Evolutionary conservation across 1,284 basidiomycete genomes (phyloP), one percentile per base, ranked within the genome.

Genomic region (Vanrija pseudolonga): DNA sequence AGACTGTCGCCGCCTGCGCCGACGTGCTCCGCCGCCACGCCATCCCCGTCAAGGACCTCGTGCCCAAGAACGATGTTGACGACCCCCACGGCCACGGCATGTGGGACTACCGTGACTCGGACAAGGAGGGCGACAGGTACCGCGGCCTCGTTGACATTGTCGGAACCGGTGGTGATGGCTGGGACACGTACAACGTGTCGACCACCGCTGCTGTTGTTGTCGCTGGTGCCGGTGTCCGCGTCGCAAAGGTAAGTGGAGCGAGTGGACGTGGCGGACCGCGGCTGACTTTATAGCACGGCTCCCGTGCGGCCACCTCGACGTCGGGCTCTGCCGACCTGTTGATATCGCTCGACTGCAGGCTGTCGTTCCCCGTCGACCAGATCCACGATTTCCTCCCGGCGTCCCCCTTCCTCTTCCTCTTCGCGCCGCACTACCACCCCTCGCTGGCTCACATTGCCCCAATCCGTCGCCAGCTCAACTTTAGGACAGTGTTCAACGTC

Each of bases 171-270:
- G 95, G 95, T 12, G 95, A 98, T 76, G 94, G 94, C 0, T 86
- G 95, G 77, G 91, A 98, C 68, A 89, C 95, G 0, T 98, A 95
- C 82, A 98, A 98, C 73, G 94, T 98, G 43, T 95, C 91, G 67
- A 98, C 95, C 0, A 89, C 92, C 0, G 95, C 95, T 2, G 93
- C 85, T 4, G 84, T 98, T 57, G 90, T 98, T 18, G 94, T 94
- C 22, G 92, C 92, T 18, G 95, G 95, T 15, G 90, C 93, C 0
- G 95, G 95, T 15, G 89, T 90, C 1, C 82, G 91, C 48, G 90
- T 98, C 0, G 86, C 93, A 76, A 98, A 98, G 81, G 91, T 92
- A n/a, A n/a, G n/a, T n/a, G n/a, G n/a, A n/a, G 68, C 60, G 3
- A 15, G 11, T 4, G 14, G 17, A 17, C 38, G 12, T 26, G 26